A percentile compares a stretch with the other conserved stretches of the same genome.
These are phyloP conservation scores for Cynara cardunculus DNA, from an alignment of 129 eudicot genomes.

Conservation along the genomic window DNA sequence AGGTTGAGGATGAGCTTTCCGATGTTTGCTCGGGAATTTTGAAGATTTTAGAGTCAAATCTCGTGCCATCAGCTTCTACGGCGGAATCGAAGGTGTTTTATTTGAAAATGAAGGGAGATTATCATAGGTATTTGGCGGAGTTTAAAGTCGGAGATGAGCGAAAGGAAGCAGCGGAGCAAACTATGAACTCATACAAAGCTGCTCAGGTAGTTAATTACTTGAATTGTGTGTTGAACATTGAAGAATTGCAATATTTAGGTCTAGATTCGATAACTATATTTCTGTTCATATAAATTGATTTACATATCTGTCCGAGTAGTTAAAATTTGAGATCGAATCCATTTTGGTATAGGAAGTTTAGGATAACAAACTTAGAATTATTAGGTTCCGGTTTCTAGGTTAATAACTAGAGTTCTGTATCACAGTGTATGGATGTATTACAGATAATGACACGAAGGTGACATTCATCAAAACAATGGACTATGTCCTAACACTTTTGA, in stretches of 20 bases:
- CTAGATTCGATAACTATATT: not conserved
- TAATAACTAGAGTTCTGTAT: not conserved
- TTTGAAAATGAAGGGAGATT: constrained; percentile 72
- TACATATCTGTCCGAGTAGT: not conserved
- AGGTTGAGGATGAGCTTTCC: constrained; percentile 46
- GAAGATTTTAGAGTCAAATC: constrained; percentile 34
- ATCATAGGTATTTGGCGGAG: constrained; percentile 56
- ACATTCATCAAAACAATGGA: not conserved
- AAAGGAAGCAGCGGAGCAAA: constrained; percentile 53
- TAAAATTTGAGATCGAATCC: constrained; percentile 3
- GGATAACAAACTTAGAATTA: not conserved
- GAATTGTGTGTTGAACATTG: not conserved
- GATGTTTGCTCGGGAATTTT: constrained; percentile 43
- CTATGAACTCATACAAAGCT: constrained; percentile 44
- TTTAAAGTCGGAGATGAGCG: constrained; percentile 48
- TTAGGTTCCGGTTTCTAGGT: constrained; percentile 5
- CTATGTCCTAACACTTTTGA: not conserved
- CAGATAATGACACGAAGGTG: not conserved
- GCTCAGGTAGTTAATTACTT: constrained; percentile 31
- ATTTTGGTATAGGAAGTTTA: not conserved
- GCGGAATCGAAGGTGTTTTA: constrained; percentile 60
- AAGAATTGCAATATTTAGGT: constrained; percentile 10
- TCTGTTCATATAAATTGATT: not conserved
- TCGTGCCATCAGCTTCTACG: constrained; percentile 47
- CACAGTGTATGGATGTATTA: not conserved